Evolutionary conservation across 192 early-diverging fungal species (phyloP).

Genomic region (Coemansia sp.): DNA sequence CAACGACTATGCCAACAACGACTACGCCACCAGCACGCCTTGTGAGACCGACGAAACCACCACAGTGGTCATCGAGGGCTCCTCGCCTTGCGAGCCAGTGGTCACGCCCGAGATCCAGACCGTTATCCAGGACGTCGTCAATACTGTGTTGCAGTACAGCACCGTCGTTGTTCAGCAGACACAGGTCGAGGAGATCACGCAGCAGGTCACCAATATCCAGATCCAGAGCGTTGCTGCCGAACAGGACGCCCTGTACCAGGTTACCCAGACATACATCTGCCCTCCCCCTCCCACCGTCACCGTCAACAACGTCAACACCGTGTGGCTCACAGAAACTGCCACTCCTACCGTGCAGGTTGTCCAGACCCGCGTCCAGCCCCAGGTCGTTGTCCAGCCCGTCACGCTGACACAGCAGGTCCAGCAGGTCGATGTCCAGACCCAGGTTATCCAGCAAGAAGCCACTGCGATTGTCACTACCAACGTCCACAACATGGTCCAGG

Average conservation of each 20-base stretch:
- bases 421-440: conserved; percentile 35
- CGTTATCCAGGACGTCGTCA: conserved; percentile 32
- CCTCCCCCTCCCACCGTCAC: conserved; percentile 40
- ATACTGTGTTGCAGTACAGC: conserved; percentile 40
- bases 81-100: conserved; percentile 23
- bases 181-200: conserved; percentile 21
- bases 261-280: conserved; percentile 48
- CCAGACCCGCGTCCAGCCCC: conserved; percentile 40
- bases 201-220: conserved; percentile 45
- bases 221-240: conserved; percentile 39
- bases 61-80: conserved; percentile 25
- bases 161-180: conserved; percentile 44
- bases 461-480: conserved; percentile 36
- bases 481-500: conserved; percentile 48
- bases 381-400: conserved; percentile 48
- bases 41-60: conserved; percentile 16
- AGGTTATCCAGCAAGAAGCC: conserved; percentile 43
- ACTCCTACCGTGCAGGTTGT: conserved; percentile 50
- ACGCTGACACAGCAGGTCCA: conserved; percentile 48
- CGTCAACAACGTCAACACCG: conserved; percentile 41
- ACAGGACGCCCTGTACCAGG: conserved; percentile 41
- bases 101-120: conserved; percentile 40
- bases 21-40: not conserved
- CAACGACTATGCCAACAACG: conserved; percentile 5
- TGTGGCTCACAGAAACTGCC: conserved; percentile 46